Base-by-base conservation (phyloP, 2,329 filamentous ascomycete species). In the Thielaviopsis euricoi region DNA sequence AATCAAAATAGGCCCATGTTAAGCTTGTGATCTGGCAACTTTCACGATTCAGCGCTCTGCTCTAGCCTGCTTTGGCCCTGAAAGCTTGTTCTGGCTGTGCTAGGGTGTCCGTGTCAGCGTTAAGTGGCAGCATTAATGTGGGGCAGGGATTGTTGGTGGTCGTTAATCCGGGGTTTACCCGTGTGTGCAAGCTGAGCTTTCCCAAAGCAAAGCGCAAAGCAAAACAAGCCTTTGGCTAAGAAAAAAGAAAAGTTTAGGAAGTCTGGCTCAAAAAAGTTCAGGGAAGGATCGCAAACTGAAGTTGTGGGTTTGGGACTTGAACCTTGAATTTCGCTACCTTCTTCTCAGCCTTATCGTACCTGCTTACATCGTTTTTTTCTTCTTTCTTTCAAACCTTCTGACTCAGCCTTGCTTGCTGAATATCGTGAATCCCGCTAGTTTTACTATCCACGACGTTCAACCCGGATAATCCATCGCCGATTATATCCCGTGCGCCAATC, bases 21-120 rank as follows among this genome's bases (percentile, higher is more conserved):
- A n/a, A 55, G 53, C 53, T 49, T 49, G 53, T 55, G 53, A 55
- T 55, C 53, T 55, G 53, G 53, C 53, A 55, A 55, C 53, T 55
- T 55, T 55, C 40, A 48, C 12, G 53, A 55, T 29, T 26, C 53
- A 48, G 40, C 5, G 6, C 17, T 48, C 3, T 17, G n/a, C n/a
- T 21, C n/a, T 21, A 19, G 43, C 19, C 43, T 19, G n/a, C 43
- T 48, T 48, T 2, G 6, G 29, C 6, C 43, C 19, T 48, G n/a
- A 21, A n/a, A 19, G 43, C 43, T 43, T n/a, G 15, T 48, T n/a
- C 43, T n/a, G 21, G 43, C 4, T 33, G 25, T 33, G 17, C n/a
- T n/a, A n/a, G n/a, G n/a, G n/a, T n/a, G n/a, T n/a, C n/a, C n/a
- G 2, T 48, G 17, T 10, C 2, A 17, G 43, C 17, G 43, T 48